Evolutionary conservation across 2,329 filamentous ascomycete species (phyloP), one percentile per base, ranked within the genome.

Genomic region (Pseudogymnoascus sp.): DNA sequence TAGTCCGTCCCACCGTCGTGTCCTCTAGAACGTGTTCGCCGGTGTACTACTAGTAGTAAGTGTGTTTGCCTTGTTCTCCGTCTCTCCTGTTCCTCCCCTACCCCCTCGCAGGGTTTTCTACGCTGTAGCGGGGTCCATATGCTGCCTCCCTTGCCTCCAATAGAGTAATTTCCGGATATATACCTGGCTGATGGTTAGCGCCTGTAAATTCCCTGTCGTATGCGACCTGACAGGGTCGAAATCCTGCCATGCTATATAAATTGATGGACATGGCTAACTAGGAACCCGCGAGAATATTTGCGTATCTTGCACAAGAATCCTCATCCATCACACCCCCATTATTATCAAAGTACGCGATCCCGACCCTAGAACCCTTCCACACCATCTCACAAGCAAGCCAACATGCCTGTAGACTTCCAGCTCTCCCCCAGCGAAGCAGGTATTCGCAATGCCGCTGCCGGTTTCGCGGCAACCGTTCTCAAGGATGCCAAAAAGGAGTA

Each of bases 331-430:
- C 23, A 52, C n/a, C 26, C n/a, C 23, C 26, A 30, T 52, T 30
- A 48, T 52, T 52, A 52, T 19, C 45, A 52, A 15, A 52, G n/a
- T 52, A 30, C 45, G 23, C 45, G 23, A 52, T 28, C n/a, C 45
- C 45, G 45, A 52, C 12, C 45, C 45, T n/a, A 9, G 45, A 52
- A 52, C 8, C 45, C 45, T 18, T 52, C 23, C n/a, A 52, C n/a
- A 2, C 23, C 26, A 52, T 30, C 23, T 30, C 15, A 52, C 23
- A 52, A 30, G 45, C 23, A 52, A 28, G 15, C 9, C 23, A 52
- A 30, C 5, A 52, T 52, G 45, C 45, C 45, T 65, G 64, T 72
- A 38, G 69, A 72, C 60, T 71, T 72, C 60, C 65, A 64, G 21
- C 68, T 72, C 21, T 69, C 71, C 13, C 62, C 65, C 1, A 21